Evolutionary conservation across 768 basidiomycete species (phyloP), one percentile per base, ranked within the genome.

Genomic region (Cystobasidium ongulense): DNA sequence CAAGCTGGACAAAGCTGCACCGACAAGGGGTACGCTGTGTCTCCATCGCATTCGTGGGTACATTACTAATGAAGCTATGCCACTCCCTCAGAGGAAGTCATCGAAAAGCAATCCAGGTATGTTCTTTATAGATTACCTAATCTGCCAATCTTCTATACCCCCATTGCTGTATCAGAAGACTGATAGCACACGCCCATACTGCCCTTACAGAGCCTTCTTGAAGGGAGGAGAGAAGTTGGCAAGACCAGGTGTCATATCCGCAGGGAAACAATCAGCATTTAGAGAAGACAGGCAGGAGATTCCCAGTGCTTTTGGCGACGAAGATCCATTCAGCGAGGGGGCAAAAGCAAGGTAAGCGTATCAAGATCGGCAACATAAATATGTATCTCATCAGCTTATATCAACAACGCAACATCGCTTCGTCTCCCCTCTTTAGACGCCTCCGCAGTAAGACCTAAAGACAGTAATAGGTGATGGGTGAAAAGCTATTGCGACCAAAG

Each of bases 191-290:
- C 7, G 7, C 61, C 23, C 31, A 11, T 11, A 15, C 1, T 67
- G 2, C 36, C 41, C n/a, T n/a, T 29, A 15, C 68, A 71, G 68
- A 31, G 68, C 68, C 2, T 33, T 71, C 35, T 36, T 71, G n/a
- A 54, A 61, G 38, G 68, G 68, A 3, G 68, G 68, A 33, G 68
- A 71, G 38, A 52, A 27, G 5, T 53, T 71, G 17, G 53, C 68
- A n/a, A 33, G 68, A 43, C 68, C 68, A 59, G 68, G 68, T n/a
- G 68, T 71, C 8, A 31, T 71, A 8, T 71, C 68, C 18, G 68
- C 68, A 3, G 68, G 68, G 17, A 52, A 43, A 54, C 68, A 71
- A 54, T 29, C 68, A 21, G n/a, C 68, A n/a, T 71, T 71, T 35
- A 54, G n/a, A 33, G 68, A 57, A 10, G 54, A 54, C 31, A 52